These are phyloP conservation scores for Evernia prunastri DNA, from an alignment of 495 filamentous ascomycete species.

Conservation along the genomic window DNA sequence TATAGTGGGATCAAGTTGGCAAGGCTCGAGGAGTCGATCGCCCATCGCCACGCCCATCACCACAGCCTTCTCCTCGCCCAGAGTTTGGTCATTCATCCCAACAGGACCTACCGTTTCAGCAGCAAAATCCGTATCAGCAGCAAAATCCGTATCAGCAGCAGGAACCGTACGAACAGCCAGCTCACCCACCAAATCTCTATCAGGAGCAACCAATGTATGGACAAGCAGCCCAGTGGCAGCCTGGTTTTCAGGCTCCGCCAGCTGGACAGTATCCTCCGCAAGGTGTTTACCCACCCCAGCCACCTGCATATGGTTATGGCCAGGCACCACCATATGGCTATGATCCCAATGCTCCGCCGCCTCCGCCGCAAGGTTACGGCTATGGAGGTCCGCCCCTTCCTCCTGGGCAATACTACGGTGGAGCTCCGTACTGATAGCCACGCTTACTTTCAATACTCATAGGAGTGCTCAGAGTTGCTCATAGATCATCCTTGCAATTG, in stretches of 20 bases:
- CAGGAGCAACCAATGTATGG: constrained; percentile 14
- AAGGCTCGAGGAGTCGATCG: constrained; percentile 14
- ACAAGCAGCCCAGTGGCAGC: constrained; percentile 15
- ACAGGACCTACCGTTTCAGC: constrained; percentile 9
- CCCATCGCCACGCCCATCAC: constrained; percentile 1
- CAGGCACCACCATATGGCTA: constrained; percentile 16
- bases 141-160: constrained; percentile 9
- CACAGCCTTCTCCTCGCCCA: constrained; percentile 18
- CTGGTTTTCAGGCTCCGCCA: constrained; percentile 12
- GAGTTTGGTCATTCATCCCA: constrained; percentile 11
- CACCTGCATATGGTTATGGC: constrained; percentile 14
- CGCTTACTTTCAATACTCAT: background rate
- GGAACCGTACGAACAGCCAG: constrained; percentile 9
- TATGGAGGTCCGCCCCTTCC: constrained; percentile 16
- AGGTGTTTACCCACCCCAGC: constrained; percentile 10
- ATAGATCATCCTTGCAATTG: constrained; percentile 1
- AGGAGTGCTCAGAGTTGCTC: background rate
- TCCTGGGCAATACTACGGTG: constrained; percentile 13
- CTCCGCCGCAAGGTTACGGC: constrained; percentile 15
- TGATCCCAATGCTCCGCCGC: constrained; percentile 17
- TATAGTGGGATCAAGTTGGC: constrained; percentile 18
- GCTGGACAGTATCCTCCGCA: constrained; percentile 12
- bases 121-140: constrained; percentile 14
- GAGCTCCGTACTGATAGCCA: constrained; percentile 6
- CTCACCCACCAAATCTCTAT: constrained; percentile 11